Conservation (phyloP, 208 protist genomes). For the Acanthamoeba sp. region DNA sequence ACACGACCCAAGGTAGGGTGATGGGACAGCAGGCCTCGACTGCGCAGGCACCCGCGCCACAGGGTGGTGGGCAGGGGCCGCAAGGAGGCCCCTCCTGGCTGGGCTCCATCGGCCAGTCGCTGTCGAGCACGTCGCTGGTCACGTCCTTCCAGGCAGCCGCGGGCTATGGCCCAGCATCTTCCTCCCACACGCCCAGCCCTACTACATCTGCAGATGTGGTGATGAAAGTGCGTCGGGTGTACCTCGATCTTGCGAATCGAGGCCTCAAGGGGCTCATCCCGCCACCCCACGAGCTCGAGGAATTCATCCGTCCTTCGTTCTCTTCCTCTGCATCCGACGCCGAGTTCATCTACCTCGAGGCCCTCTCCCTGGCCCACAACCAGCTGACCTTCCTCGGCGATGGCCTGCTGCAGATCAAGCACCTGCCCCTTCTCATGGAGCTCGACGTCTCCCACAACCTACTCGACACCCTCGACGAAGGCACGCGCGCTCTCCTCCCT, state of each 20-base stretch:
- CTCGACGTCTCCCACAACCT: constrained; percentile 61
- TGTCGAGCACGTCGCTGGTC: not conserved
- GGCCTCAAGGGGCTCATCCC: not conserved
- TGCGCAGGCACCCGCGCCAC: not conserved
- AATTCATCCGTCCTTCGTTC: constrained; percentile 25
- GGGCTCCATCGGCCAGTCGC: not conserved
- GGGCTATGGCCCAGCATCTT: not conserved
- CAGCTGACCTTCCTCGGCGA: constrained; percentile 5
- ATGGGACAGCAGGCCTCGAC: constrained; percentile 3
- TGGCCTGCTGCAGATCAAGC: constrained; percentile 56
- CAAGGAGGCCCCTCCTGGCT: constrained; percentile 4
- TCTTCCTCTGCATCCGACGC: not conserved
- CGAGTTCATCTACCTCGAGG: constrained; percentile 51
- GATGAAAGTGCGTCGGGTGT: constrained; percentile 33
- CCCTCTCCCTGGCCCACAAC: constrained; percentile 54
- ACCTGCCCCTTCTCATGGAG: constrained; percentile 64
- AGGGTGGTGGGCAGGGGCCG: not conserved
- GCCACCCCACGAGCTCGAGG: constrained; percentile 42
- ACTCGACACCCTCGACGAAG: constrained; percentile 25
- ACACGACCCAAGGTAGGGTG: not conserved
- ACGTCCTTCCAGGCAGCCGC: constrained; percentile 6
- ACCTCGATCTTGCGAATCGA: constrained; percentile 26
- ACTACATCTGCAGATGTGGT: not conserved
- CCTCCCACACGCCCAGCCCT: not conserved
- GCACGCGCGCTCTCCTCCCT: not conserved